A percentile compares a stretch with the other conserved stretches of the same genome.
phyloP scores from a whole-genome alignment of 2,329 filamentous ascomycete species.

The Venturia asperata region DNA sequence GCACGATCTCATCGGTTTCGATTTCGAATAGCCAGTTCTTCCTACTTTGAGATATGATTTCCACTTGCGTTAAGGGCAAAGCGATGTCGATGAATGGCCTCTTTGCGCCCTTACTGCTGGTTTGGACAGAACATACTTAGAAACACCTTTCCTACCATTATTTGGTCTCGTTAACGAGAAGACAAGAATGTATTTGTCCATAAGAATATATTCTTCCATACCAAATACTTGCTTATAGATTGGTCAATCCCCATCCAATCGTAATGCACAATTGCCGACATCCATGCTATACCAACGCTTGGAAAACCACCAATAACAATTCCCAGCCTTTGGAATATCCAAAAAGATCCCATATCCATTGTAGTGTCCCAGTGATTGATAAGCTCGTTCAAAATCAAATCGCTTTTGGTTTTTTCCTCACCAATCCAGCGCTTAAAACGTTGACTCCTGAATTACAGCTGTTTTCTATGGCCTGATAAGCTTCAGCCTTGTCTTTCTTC shows the following conservation, averaged over 20 bases:
- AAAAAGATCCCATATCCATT: neutral
- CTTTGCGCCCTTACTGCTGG: neutral
- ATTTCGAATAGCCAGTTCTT: no score
- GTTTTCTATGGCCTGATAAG: no score
- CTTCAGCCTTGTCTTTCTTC: neutral
- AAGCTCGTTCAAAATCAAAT: neutral
- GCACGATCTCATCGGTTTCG: no score
- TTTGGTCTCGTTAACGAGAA: neutral
- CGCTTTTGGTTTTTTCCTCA: conserved; percentile 21
- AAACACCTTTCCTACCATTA: no score
- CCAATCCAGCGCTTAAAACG: conserved; percentile 20
- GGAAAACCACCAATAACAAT: neutral
- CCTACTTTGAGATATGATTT: neutral
- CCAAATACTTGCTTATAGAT: no score
- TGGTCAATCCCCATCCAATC: neutral
- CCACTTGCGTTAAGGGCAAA: neutral
- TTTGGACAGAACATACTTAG: neutral
- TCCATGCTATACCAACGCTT: neutral
- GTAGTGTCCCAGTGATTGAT: neutral
- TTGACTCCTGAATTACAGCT: conserved; percentile 19
- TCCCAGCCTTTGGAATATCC: neutral
- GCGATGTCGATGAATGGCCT: neutral
- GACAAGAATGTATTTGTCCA: neutral
- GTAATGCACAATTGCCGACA: neutral
- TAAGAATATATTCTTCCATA: no score